Conservation (phyloP, 2,329 filamentous ascomycete genomes). For the Didymella pomorum region DNA sequence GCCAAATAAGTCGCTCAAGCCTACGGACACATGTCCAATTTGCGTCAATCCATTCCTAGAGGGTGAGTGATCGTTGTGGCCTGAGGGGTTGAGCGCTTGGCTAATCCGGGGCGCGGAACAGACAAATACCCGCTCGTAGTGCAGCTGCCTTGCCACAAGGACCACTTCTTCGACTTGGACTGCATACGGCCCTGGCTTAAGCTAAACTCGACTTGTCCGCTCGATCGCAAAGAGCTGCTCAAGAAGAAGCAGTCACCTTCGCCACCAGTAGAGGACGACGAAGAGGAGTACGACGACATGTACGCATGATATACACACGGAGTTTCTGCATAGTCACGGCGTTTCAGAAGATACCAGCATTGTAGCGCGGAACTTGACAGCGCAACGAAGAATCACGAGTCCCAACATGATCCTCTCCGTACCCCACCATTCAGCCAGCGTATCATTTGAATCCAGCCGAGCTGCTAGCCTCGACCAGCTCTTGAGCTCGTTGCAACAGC, state of each 20-base stretch:
- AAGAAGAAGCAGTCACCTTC: slow-evolving; percentile 58
- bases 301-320: slow-evolving; percentile 50
- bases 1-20: slow-evolving; percentile 62
- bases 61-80: slow-evolving; percentile 48
- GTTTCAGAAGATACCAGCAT: slow-evolving; percentile 3
- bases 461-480: slow-evolving; percentile 6
- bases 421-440: not conserved
- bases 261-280: slow-evolving; percentile 60
- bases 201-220: slow-evolving; percentile 69
- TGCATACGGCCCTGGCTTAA: slow-evolving; percentile 72
- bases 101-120: slow-evolving; percentile 36
- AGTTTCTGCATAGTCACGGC: slow-evolving; percentile 1
- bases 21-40: slow-evolving; percentile 65
- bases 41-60: slow-evolving; percentile 68
- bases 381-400: not conserved
- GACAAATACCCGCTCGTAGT: slow-evolving; percentile 70
- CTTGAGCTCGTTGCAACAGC: slow-evolving; percentile 19
- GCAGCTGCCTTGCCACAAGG: slow-evolving; percentile 66
- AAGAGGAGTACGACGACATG: slow-evolving; percentile 62
- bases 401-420: not conserved
- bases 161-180: slow-evolving; percentile 70
- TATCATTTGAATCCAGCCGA: not conserved
- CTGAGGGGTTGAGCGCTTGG: slow-evolving; percentile 8
- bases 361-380: not conserved
- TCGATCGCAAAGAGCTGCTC: slow-evolving; percentile 66